Evolutionary conservation across 129 eudicot species (phyloP).

Genomic region (Flaveria brownii): DNA sequence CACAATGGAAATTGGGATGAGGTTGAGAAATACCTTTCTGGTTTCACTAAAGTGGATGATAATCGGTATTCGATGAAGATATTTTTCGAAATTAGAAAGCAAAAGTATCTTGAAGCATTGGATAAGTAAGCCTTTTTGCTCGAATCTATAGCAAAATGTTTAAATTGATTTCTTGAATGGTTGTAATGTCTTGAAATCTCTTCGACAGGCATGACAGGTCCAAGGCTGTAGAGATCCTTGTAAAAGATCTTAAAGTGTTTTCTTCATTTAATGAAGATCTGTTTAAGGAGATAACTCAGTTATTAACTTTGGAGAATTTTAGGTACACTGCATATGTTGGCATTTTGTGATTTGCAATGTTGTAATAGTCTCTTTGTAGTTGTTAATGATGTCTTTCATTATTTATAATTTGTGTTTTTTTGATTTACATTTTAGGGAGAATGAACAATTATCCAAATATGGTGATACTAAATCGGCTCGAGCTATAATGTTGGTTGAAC

Average conservation of each 20-base stretch:
- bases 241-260: slow-evolving; percentile 90
- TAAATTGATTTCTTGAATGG: background rate
- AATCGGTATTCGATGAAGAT: slow-evolving; percentile 29
- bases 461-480: slow-evolving; percentile 94
- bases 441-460: slow-evolving; percentile 84
- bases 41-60: slow-evolving; percentile 23
- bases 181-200: slow-evolving; percentile 26
- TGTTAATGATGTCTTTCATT: background rate
- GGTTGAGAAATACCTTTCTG: slow-evolving; percentile 31
- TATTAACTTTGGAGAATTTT: slow-evolving; percentile 77
- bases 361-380: background rate
- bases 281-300: slow-evolving; percentile 86
- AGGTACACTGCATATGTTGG: slow-evolving; percentile 46
- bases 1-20: slow-evolving; percentile 91
- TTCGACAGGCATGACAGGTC: slow-evolving; percentile 74
- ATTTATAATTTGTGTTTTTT: background rate
- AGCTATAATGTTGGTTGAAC: slow-evolving; percentile 85
- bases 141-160: background rate
- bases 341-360: background rate
- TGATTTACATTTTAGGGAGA: slow-evolving; percentile 61
- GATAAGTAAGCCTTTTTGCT: slow-evolving; percentile 60
- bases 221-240: slow-evolving; percentile 84
- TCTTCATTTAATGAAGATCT: slow-evolving; percentile 89
- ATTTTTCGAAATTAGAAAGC: slow-evolving; percentile 88
- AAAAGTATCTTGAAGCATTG: slow-evolving; percentile 96